Evolutionary conservation across 495 filamentous ascomycete species (phyloP).

Genomic region (Cercophora scortea): DNA sequence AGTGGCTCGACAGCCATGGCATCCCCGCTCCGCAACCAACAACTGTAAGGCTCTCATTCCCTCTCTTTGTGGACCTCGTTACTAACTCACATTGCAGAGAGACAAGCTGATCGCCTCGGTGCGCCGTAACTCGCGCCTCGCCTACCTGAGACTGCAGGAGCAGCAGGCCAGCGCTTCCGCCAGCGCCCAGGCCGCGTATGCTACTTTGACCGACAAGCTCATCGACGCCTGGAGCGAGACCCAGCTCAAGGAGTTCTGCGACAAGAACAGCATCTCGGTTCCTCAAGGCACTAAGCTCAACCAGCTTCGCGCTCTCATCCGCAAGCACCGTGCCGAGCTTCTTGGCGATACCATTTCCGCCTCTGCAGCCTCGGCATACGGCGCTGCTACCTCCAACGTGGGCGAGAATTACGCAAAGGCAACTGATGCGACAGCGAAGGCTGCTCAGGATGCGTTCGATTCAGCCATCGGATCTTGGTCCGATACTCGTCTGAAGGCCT

Average conservation of each 20-base stretch:
- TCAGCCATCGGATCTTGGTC: slow-evolving; percentile 58
- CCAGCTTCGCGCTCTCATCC: slow-evolving; percentile 82
- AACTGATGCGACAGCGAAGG: slow-evolving; percentile 59
- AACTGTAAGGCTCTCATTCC: slow-evolving; percentile 28
- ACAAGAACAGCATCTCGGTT: slow-evolving; percentile 72
- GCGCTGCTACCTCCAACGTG: slow-evolving; percentile 76
- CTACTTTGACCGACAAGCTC: slow-evolving; percentile 68
- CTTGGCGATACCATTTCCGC: slow-evolving; percentile 56
- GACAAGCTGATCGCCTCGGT: slow-evolving; percentile 84
- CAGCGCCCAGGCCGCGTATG: slow-evolving; percentile 59
- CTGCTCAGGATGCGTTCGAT: slow-evolving; percentile 62
- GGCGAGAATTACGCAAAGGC: slow-evolving; percentile 71
- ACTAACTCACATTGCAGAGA: slow-evolving; percentile 34
- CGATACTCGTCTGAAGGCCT: slow-evolving; percentile 68
- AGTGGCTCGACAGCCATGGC: slow-evolving; percentile 86
- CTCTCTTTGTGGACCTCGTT: not conserved
- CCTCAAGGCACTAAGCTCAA: slow-evolving; percentile 86
- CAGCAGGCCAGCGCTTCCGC: slow-evolving; percentile 53
- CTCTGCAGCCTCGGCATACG: slow-evolving; percentile 57
- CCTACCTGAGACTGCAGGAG: slow-evolving; percentile 56
- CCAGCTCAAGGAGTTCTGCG: slow-evolving; percentile 84
- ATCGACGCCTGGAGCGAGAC: slow-evolving; percentile 87
- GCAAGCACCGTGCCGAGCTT: slow-evolving; percentile 76
- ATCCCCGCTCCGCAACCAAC: slow-evolving; percentile 81
- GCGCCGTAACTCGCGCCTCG: slow-evolving; percentile 81